Base-by-base conservation (phyloP, 1,284 basidiomycete species). In the Fomitopsis schrenkii region DNA sequence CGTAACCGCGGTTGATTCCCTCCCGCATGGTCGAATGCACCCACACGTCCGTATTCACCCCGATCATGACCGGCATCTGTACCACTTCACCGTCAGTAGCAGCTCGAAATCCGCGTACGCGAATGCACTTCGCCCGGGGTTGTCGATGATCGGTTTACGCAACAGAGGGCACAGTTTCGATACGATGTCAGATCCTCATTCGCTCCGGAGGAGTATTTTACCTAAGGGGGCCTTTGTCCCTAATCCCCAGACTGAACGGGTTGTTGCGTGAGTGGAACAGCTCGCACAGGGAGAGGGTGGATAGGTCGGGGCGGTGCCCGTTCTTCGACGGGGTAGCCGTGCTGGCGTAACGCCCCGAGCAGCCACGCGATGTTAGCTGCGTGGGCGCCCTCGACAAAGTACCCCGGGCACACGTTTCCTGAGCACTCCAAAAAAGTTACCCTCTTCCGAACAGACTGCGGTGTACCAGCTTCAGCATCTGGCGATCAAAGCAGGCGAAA, bases 31-130 rank as follows among this genome's bases (percentile, higher is more conserved):
- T 62, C 52, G 60, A 55, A n/a, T 38, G 26, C 50, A 62, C 60
- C 17, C 60, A 62, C 42, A 62, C 60, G 33, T 62, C 60, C 60
- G 57, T 62, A 30, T 57, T 62, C 35, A 62, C 60, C 19, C 60
- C 60, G 33, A 57, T 59, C 33, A 58, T 4, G 5, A 62, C 57
- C 50, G 59, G 41, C 30, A 45, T 59, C 41, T 28, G 38, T 19
- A 62, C 44, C 15, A 40, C 41, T 52, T 52, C 36, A 62, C 44
- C 52, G 35, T 48, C 57, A 62, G 44, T 50, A 62, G 60, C 57
- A 62, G 52, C 57, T 59, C 60, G 19, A 62, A 45, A 57, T 62
- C 60, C 36, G 60, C 59, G 30, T 59, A 57, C 52, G 56, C 53
- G 52, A 62, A 62, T 22, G 60, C 60, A 7, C 57, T 59, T 26